Evolutionary conservation across 495 filamentous ascomycete species (phyloP).

Genomic region (Geopyxis carbonaria): DNA sequence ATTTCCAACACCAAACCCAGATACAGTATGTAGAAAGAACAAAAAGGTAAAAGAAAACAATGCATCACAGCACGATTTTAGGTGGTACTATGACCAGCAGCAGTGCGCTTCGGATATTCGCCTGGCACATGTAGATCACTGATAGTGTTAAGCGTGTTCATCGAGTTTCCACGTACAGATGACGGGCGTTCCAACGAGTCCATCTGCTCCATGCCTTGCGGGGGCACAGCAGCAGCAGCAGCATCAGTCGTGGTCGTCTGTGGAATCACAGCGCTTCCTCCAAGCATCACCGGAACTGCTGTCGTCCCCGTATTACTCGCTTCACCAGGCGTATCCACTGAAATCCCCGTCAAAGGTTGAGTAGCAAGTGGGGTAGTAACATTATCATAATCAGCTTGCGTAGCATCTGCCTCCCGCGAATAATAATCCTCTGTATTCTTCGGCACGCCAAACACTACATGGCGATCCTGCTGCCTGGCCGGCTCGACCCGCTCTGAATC

Average conservation of each 20-base stretch:
- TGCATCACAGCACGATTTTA: too few species aligned
- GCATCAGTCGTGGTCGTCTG: neutral
- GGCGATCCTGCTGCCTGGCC: neutral
- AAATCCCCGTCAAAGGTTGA: too few species aligned
- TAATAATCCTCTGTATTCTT: neutral
- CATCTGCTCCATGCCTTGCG: conserved; percentile 7
- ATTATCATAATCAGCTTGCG: neutral
- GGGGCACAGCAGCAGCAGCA: neutral
- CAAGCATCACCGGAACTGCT: neutral
- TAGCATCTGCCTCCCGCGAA: neutral
- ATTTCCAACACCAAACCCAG: too few species aligned
- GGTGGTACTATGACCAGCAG: too few species aligned
- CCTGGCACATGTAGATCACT: conserved; percentile 40
- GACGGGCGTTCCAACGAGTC: too few species aligned
- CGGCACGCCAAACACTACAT: neutral
- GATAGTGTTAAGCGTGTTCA: conserved; percentile 25
- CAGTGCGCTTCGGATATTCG: conserved; percentile 39
- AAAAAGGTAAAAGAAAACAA: too few species aligned
- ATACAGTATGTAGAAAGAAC: too few species aligned
- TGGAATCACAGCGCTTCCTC: neutral
- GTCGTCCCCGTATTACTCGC: neutral
- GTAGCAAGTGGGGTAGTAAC: neutral
- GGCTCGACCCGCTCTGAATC: too few species aligned
- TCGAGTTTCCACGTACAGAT: conserved; percentile 15
- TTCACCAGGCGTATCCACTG: neutral